phyloP scores from a whole-genome alignment of 2,329 filamentous ascomycete genomes.

The Aureobasidium sp. region DNA sequence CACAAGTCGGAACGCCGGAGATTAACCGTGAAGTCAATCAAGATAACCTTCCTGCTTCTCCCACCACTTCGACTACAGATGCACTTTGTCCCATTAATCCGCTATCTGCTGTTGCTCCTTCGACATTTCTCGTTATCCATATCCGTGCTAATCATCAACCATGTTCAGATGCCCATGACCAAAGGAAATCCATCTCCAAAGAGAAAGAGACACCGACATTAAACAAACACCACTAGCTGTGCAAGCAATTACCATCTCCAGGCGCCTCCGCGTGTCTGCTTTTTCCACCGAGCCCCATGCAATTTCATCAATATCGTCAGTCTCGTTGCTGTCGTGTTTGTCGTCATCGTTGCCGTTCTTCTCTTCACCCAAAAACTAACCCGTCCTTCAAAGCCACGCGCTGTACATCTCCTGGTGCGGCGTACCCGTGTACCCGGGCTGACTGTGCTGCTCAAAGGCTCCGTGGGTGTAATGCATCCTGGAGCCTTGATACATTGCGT shows the following conservation, averaged over 20 bases:
- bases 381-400: background rate
- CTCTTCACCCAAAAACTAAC: background rate
- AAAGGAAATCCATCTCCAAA: background rate
- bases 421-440: background rate
- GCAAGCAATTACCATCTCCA: background rate
- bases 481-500: background rate
- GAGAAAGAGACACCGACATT: background rate
- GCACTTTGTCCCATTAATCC: background rate
- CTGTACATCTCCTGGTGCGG: slow-evolving; percentile 2
- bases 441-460: background rate
- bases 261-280: background rate
- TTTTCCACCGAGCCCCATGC: background rate
- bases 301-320: slow-evolving; percentile 6
- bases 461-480: background rate
- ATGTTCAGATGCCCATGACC: background rate
- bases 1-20: too few species aligned
- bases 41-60: too few species aligned
- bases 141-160: background rate
- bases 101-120: background rate
- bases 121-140: background rate
- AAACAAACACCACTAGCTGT: background rate
- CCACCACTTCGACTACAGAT: background rate
- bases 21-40: too few species aligned
- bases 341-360: background rate
- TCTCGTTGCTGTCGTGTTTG: slow-evolving; percentile 5